Evolutionary conservation across 2,329 filamentous ascomycete genomes (phyloP).

Genomic region (Calycina herbarum): DNA sequence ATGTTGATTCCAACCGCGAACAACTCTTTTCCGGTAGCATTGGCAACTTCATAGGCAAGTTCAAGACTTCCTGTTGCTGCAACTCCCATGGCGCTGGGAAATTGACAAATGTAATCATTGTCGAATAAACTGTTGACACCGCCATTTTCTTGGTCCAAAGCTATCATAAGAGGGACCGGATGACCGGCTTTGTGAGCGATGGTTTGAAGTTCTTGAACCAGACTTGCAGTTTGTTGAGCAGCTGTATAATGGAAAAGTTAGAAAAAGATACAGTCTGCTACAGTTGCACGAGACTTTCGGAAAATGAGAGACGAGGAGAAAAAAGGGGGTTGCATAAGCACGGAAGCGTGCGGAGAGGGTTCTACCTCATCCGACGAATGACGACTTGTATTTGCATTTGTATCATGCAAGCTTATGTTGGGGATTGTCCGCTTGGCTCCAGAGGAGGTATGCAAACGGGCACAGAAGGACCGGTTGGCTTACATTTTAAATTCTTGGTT

Average conservation of each 20-base stretch:
- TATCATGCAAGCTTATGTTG: slow-evolving; percentile 1
- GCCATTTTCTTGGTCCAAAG: slow-evolving; percentile 95
- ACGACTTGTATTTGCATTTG: not conserved
- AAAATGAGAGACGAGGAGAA: not conserved
- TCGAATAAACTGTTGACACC: slow-evolving; percentile 96
- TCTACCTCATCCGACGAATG: not conserved
- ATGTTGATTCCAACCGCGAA: slow-evolving; percentile 93
- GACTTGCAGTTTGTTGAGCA: slow-evolving; percentile 81
- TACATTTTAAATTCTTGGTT: slow-evolving; percentile 83
- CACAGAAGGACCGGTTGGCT: slow-evolving; percentile 17
- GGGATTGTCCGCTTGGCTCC: not conserved
- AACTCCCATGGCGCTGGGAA: slow-evolving; percentile 94
- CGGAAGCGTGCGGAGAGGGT: not conserved
- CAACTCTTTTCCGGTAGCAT: slow-evolving; percentile 90
- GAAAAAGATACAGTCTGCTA: not conserved
- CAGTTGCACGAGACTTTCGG: not conserved
- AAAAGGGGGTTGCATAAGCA: not conserved
- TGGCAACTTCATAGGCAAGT: slow-evolving; percentile 84
- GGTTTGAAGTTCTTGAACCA: slow-evolving; percentile 89
- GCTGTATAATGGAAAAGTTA: slow-evolving; percentile 52
- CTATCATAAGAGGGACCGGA: slow-evolving; percentile 84
- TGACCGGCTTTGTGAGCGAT: slow-evolving; percentile 91
- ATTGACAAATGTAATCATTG: slow-evolving; percentile 93
- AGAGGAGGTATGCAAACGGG: not conserved
- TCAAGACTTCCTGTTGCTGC: slow-evolving; percentile 87